Conservation (phyloP, 2,329 filamentous ascomycete species). For the Alternaria brassicae region DNA sequence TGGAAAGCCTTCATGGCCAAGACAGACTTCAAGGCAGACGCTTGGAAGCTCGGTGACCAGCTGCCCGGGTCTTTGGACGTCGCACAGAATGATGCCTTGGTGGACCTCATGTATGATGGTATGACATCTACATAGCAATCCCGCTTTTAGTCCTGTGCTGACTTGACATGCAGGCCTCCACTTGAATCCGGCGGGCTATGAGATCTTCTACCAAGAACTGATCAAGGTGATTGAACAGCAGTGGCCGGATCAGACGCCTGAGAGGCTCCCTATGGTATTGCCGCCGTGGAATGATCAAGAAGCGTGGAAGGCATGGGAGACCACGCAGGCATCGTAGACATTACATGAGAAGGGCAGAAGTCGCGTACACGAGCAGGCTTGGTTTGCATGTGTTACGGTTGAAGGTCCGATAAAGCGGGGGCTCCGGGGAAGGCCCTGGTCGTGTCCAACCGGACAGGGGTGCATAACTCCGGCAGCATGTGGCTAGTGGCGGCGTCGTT, state of each 20-base stretch:
- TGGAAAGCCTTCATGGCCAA: conserved; percentile 79
- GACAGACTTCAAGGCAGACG: conserved; percentile 57
- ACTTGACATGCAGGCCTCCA: conserved; percentile 59
- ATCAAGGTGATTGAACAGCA: conserved; percentile 58
- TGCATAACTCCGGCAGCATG: conserved; percentile 16
- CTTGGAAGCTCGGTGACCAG: conserved; percentile 52
- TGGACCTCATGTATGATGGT: conserved; percentile 64
- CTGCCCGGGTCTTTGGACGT: conserved; percentile 65
- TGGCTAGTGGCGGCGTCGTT: conserved; percentile 17
- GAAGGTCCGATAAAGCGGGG: conserved; percentile 1
- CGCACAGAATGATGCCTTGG: conserved; percentile 63
- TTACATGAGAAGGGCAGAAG: background rate
- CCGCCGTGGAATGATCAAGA: conserved; percentile 60
- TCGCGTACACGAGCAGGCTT: background rate
- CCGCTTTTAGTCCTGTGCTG: conserved; percentile 8
- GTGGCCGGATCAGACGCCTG: conserved; percentile 64
- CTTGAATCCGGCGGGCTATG: conserved; percentile 63
- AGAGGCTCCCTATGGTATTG: conserved; percentile 60
- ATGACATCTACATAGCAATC: conserved; percentile 22
- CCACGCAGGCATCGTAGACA: conserved; percentile 2
- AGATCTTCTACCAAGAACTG: conserved; percentile 62
- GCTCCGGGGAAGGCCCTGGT: conserved; percentile 2
- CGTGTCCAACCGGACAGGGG: conserved; percentile 11
- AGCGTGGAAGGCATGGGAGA: conserved; percentile 42
- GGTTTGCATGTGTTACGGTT: background rate